Percentiles rank a stretch among this genome's conserved stretches.
Conservation (phyloP, 169 alveolate genomes). For the Babesia bovis region DNA sequence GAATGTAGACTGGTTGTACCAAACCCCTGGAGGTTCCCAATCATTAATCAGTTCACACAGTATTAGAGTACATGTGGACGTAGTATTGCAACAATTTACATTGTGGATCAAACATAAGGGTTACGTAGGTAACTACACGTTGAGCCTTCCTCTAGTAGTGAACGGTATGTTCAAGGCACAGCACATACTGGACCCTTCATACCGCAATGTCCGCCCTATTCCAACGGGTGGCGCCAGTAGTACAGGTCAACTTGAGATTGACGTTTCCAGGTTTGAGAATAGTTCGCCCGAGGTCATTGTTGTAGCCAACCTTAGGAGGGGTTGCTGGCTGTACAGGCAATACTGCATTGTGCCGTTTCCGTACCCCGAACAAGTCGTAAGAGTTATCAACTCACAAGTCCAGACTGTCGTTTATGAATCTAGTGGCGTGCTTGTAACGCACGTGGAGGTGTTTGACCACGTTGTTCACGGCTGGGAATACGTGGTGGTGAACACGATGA, state of each 20-base stretch:
- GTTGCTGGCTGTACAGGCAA: slow-evolving; percentile 8
- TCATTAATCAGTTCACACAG: background rate
- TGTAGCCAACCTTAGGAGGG: slow-evolving; percentile 3
- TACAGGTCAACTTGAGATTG: background rate
- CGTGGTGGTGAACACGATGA: background rate
- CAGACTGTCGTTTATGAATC: background rate
- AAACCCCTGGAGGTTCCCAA: background rate
- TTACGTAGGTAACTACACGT: background rate
- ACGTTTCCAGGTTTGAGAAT: background rate
- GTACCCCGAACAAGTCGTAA: background rate
- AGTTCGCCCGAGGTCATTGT: background rate
- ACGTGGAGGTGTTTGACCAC: slow-evolving; percentile 10
- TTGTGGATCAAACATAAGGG: background rate
- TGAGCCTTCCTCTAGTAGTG: background rate
- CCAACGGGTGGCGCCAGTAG: background rate
- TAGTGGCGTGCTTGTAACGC: background rate
- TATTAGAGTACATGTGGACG: background rate
- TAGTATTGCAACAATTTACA: background rate
- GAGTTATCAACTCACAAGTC: background rate
- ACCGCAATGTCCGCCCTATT: background rate
- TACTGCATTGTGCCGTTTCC: background rate
- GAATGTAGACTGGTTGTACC: background rate
- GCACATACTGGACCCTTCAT: background rate
- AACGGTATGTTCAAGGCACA: background rate
- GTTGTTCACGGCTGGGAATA: slow-evolving; percentile 7